These are phyloP conservation scores for Eucalyptus melliodora DNA, from an alignment of 345 rosid species.

Conservation along the genomic window DNA sequence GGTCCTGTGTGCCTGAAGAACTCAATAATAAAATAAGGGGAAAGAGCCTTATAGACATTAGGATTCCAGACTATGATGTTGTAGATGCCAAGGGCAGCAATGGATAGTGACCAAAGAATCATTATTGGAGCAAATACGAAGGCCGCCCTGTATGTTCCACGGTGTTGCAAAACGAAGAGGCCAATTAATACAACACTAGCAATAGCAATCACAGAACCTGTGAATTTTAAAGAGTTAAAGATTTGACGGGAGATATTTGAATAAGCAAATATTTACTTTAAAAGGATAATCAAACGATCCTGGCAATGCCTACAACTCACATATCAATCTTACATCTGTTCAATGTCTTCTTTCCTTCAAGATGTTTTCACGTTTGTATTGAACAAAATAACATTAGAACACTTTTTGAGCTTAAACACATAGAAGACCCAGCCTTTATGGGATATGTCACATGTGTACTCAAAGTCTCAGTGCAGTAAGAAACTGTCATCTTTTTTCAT, in stretches of 20 bases:
- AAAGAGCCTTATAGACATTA: conserved; percentile 58
- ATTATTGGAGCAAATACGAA: conserved; percentile 69
- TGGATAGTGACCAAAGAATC: conserved; percentile 63
- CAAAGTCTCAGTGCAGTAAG: background rate
- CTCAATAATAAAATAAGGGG: conserved; percentile 59
- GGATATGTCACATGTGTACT: background rate
- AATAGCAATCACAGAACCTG: conserved; percentile 67
- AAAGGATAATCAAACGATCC: background rate
- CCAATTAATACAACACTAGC: conserved; percentile 63
- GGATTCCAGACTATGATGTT: conserved; percentile 83
- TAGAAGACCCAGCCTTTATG: background rate
- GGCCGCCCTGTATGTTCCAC: conserved; percentile 63
- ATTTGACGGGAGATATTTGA: background rate
- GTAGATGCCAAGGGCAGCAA: conserved; percentile 60
- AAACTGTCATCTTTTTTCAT: background rate
- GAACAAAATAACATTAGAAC: background rate
- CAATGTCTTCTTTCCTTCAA: background rate
- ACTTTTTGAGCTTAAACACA: background rate
- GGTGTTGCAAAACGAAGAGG: conserved; percentile 86
- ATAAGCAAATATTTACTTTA: background rate
- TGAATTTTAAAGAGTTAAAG: background rate
- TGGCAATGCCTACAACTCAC: background rate
- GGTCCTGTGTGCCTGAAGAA: conserved; percentile 62
- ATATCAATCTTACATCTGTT: background rate
- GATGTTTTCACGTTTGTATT: background rate